Percentiles rank a stretch among this genome's conserved stretches.
Evolutionary conservation across 495 filamentous ascomycete genomes (phyloP).

Genomic region (Talaromyces proteolyticus): DNA sequence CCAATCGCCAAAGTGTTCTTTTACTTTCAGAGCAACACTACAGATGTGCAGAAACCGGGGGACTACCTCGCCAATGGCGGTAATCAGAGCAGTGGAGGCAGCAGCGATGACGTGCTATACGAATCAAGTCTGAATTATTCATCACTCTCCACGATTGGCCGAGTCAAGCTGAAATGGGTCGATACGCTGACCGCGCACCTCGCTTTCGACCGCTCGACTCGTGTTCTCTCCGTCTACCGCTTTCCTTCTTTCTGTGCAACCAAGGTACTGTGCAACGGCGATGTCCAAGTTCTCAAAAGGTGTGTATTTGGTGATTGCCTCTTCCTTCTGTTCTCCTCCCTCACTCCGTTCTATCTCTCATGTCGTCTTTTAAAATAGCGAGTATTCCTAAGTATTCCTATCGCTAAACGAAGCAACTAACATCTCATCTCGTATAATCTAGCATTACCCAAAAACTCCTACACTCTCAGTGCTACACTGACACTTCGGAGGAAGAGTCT

Average conservation of each 20-base stretch:
- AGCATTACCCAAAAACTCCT: background rate
- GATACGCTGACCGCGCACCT: background rate
- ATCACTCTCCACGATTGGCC: background rate
- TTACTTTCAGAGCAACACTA: background rate
- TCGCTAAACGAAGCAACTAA: background rate
- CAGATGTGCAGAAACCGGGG: background rate
- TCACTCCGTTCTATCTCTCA: background rate
- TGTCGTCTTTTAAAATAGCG: background rate
- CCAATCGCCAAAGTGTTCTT: background rate
- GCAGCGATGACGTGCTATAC: background rate
- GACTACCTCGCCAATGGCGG: background rate
- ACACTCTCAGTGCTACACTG: background rate
- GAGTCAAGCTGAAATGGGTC: background rate
- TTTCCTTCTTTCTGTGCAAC: conserved; percentile 1
- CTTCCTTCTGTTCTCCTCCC: background rate
- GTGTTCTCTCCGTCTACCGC: background rate
- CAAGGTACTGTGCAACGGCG: background rate
- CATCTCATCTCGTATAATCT: background rate
- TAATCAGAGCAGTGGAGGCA: background rate
- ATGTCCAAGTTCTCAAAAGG: background rate
- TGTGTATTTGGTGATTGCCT: background rate
- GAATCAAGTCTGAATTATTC: background rate
- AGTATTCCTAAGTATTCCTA: background rate
- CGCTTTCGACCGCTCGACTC: background rate
- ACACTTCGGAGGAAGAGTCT: background rate